Evolutionary conservation across 345 rosid species (phyloP).

Genomic region (Melastoma malabathricum): DNA sequence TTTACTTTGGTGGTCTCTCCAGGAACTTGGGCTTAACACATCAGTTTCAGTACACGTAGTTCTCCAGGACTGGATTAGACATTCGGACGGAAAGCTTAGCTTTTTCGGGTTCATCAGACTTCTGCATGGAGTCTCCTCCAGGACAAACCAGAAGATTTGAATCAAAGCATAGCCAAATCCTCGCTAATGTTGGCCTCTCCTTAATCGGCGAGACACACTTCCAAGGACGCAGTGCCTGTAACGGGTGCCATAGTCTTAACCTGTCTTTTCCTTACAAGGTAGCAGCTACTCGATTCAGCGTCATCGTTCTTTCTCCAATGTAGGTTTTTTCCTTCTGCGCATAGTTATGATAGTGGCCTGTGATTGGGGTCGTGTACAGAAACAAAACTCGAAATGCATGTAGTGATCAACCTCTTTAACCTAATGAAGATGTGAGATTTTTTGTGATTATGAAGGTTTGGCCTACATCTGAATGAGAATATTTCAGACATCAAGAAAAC

Average conservation of each 20-base stretch:
- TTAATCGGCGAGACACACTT: conserved; percentile 18
- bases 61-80: conserved; percentile 87
- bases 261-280: too few species aligned
- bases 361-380: too few species aligned
- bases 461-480: too few species aligned
- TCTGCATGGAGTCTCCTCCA: conserved; percentile 71
- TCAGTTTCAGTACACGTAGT: conserved; percentile 77
- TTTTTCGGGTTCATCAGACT: conserved; percentile 79
- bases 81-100: conserved; percentile 75
- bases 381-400: too few species aligned
- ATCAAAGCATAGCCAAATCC: neutral
- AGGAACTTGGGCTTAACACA: conserved; percentile 87
- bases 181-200: neutral
- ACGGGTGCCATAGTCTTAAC: too few species aligned
- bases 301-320: too few species aligned
- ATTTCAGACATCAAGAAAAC: conserved; percentile 1
- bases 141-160: conserved; percentile 60
- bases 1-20: conserved; percentile 5
- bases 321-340: too few species aligned
- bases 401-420: too few species aligned
- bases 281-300: too few species aligned
- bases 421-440: too few species aligned
- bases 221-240: neutral
- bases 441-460: too few species aligned
- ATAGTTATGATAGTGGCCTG: too few species aligned